A percentile compares a stretch with the other conserved stretches of the same genome.
phyloP scores from a whole-genome alignment of 177 flowering plant genomes.

The Tripterygium wilfordii region DNA sequence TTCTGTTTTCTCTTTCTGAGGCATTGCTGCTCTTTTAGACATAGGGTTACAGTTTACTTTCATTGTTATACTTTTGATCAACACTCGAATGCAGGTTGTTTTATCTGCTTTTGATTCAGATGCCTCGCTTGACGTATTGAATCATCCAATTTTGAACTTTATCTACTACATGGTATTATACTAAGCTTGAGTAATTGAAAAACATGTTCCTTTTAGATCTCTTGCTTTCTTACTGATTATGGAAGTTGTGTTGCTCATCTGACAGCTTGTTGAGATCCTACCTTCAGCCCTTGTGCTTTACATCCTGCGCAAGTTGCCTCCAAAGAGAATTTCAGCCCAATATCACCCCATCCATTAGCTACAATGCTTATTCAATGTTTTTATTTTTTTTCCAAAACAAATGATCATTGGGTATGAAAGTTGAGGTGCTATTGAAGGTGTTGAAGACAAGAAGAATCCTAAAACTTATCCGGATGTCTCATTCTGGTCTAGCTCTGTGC shows the following conservation, averaged over 20 bases:
- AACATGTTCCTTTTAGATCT: background rate
- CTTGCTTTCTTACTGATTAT: background rate
- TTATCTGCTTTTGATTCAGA: constrained; percentile 75
- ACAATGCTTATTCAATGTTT: background rate
- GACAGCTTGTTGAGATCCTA: constrained; percentile 76
- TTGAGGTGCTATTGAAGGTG: constrained; percentile 16
- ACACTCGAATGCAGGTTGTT: constrained; percentile 41
- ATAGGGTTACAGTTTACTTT: too few species aligned
- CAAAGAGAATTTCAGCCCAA: constrained; percentile 81
- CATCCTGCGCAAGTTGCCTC: constrained; percentile 91
- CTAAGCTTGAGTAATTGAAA: background rate
- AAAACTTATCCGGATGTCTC: constrained; percentile 10
- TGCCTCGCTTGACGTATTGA: constrained; percentile 80
- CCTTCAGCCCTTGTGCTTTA: constrained; percentile 92
- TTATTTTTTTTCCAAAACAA: constrained; percentile 2
- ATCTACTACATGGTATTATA: constrained; percentile 71
- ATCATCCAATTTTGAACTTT: constrained; percentile 81
- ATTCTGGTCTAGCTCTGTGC: constrained; percentile 14
- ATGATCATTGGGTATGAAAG: constrained; percentile 8
- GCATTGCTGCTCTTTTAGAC: too few species aligned
- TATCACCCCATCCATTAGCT: constrained; percentile 79
- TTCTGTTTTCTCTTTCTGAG: too few species aligned
- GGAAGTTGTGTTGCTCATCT: constrained; percentile 6
- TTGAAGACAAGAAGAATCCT: constrained; percentile 9
- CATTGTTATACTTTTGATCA: background rate